Evolutionary conservation across 2,329 filamentous ascomycete species (phyloP).

Genomic region (Ascochyta koolunga): DNA sequence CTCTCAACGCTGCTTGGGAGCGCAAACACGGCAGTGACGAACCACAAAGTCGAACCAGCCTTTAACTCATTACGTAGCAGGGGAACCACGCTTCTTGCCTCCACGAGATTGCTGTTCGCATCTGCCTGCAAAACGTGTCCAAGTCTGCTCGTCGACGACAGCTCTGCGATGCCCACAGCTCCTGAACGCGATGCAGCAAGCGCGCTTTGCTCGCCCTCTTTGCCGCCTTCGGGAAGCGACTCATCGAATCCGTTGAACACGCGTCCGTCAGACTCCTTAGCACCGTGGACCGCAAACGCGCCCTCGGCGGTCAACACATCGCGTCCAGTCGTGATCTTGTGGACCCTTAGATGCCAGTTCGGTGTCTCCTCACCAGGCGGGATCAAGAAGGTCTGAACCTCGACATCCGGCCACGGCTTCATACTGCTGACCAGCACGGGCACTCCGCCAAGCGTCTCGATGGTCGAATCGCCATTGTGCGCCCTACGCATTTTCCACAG

Average conservation of each 20-base stretch:
- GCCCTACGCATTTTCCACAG: constrained; percentile 78
- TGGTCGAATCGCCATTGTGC: constrained; percentile 64
- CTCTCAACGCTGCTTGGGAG: constrained; percentile 64
- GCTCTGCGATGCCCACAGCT: constrained; percentile 58
- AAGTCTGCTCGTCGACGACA: constrained; percentile 51
- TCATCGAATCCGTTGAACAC: constrained; percentile 53
- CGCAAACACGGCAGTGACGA: constrained; percentile 74
- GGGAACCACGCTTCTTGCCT: constrained; percentile 74
- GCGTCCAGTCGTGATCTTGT: constrained; percentile 65
- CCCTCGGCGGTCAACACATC: constrained; percentile 75
- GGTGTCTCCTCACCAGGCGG: constrained; percentile 64
- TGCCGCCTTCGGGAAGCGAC: constrained; percentile 50
- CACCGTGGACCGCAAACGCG: constrained; percentile 71
- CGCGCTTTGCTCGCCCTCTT: constrained; percentile 38
- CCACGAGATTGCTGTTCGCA: constrained; percentile 78
- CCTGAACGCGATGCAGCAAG: constrained; percentile 58
- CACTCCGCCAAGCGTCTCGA: constrained; percentile 61
- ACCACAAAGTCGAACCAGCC: constrained; percentile 66
- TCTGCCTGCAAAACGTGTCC: constrained; percentile 76
- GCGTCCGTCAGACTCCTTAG: constrained; percentile 65
- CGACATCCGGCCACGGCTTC: constrained; percentile 73
- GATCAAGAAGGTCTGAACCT: constrained; percentile 68
- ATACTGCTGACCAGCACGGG: constrained; percentile 72
- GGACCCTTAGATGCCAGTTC: constrained; percentile 71
- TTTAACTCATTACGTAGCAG: constrained; percentile 68